Conservation (phyloP, 441 rosid species). For the Biscutella laevigata region DNA sequence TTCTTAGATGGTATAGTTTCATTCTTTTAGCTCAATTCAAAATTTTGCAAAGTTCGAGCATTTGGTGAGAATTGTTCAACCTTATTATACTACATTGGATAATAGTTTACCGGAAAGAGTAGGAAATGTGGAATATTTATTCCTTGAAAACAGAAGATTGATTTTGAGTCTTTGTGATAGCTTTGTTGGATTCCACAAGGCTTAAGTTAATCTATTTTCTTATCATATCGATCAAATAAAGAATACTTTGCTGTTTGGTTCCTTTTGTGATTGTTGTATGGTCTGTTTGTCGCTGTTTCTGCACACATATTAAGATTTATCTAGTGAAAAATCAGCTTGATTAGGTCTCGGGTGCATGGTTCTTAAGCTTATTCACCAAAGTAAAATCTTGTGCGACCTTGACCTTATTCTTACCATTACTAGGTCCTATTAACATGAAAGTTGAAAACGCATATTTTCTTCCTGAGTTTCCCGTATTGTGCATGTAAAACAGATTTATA, state of each 20-base stretch:
- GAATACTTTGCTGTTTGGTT: neutral
- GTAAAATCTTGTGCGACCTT: neutral
- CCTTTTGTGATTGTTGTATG: neutral
- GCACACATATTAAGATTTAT: neutral
- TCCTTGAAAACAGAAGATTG: conserved; percentile 3
- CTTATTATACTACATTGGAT: neutral
- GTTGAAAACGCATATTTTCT: neutral
- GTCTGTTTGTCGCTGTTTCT: neutral
- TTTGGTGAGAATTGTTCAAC: conserved; percentile 7
- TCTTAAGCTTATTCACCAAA: neutral
- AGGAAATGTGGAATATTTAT: conserved; percentile 5
- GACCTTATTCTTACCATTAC: neutral
- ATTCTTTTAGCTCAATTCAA: neutral
- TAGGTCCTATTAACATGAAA: neutral
- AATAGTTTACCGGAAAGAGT: conserved; percentile 9
- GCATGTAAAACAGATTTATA: too few species aligned
- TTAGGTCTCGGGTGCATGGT: neutral
- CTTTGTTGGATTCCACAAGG: conserved; percentile 20
- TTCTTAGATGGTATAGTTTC: conserved; percentile 25
- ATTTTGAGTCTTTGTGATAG: conserved; percentile 7
- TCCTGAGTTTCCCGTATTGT: neutral
- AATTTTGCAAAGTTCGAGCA: conserved; percentile 2
- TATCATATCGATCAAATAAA: conserved; percentile 13
- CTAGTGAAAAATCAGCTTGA: neutral
- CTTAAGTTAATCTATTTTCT: conserved; percentile 6